Evolutionary conservation across 305 asterid species (phyloP).

Genomic region (Solanum hybrid): DNA sequence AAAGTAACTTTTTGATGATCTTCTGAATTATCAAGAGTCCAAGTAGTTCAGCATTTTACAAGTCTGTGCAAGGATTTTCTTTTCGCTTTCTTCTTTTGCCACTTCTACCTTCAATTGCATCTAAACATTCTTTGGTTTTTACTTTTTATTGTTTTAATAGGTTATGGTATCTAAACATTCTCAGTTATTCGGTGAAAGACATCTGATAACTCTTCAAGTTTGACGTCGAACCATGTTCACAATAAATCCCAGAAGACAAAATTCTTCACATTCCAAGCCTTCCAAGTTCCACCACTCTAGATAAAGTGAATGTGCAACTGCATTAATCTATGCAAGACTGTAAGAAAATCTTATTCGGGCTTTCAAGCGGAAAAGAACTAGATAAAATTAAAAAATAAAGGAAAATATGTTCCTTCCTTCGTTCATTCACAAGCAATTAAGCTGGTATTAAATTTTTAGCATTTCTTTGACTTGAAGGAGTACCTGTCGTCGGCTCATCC

Average conservation of each 20-base stretch:
- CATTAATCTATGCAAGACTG: not conserved
- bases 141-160: not conserved
- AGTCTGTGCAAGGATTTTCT: not conserved
- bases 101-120: not conserved
- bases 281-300: not conserved
- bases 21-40: not conserved
- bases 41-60: not conserved
- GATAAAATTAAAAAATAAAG: not conserved
- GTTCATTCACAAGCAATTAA: not conserved
- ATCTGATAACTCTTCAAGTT: not conserved
- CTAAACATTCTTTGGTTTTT: not conserved
- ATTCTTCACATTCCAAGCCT: not conserved
- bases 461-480: not conserved
- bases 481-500: constrained; percentile 55
- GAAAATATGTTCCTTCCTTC: not conserved
- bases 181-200: not conserved
- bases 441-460: not conserved
- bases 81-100: not conserved
- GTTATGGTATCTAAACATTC: not conserved
- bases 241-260: not conserved
- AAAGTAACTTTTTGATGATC: not conserved
- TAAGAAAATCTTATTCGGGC: not conserved
- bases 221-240: not conserved
- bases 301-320: not conserved
- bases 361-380: not conserved